These are phyloP conservation scores for Nakazawaea wickerhamii DNA, from an alignment of 805 yeast genomes.

Conservation along the genomic window DNA sequence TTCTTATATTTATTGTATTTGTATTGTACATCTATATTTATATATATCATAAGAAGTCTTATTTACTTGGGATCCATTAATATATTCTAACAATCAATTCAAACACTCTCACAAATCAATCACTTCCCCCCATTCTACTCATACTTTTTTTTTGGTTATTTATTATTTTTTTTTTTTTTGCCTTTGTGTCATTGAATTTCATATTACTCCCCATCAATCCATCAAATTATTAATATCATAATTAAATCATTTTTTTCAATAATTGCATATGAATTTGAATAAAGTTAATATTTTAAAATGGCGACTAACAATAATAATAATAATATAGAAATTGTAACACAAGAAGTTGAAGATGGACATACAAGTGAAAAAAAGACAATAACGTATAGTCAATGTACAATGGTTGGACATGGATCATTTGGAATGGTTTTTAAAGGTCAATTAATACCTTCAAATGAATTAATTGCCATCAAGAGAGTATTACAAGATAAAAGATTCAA, in stretches of 20 bases:
- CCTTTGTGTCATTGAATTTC: neutral
- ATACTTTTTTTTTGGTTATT: neutral
- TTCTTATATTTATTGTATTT: no score
- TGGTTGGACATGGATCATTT: constrained; percentile 99
- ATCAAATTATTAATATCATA: neutral
- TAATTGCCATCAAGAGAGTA: constrained; percentile 94
- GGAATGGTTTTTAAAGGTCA: constrained; percentile 94
- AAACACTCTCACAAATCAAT: no score
- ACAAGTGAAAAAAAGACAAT: constrained; percentile 58
- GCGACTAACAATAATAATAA: constrained; percentile 5
- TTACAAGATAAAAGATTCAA: constrained; percentile 92
- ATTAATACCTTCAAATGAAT: constrained; percentile 64
- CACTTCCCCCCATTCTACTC: no score
- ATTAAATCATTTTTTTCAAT: no score
- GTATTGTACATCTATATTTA: no score
- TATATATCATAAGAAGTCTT: no score
- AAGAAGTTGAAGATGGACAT: constrained; percentile 67
- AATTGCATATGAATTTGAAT: neutral
- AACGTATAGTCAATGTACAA: constrained; percentile 68
- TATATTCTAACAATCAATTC: no score
- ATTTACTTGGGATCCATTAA: no score
- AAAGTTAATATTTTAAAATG: neutral
- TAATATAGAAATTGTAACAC: constrained; percentile 35
- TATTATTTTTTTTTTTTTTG: neutral
- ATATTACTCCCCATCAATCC: neutral